phyloP scores from a whole-genome alignment of 306 rosid species.

The Trifolium subterraneum region DNA sequence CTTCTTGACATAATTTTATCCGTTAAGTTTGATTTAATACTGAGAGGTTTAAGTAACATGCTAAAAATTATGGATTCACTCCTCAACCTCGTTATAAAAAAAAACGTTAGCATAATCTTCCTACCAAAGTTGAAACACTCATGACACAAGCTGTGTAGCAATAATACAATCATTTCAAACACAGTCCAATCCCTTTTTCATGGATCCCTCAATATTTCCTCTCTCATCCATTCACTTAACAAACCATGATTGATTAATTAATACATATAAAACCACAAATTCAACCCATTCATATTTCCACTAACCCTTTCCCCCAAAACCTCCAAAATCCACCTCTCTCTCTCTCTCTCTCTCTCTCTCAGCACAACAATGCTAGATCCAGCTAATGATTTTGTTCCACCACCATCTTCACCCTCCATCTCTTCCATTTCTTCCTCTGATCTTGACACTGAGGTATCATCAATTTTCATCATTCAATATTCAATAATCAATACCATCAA shows the following conservation, averaged over 20 bases:
- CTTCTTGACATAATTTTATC: too few species aligned
- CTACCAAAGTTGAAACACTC: conserved; percentile 34
- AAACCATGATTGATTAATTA: conserved; percentile 1
- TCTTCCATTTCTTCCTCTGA: conserved; percentile 97
- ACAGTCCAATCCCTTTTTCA: conserved; percentile 33
- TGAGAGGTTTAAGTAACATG: too few species aligned
- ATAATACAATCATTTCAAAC: conserved; percentile 33
- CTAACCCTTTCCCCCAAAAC: conserved; percentile 20
- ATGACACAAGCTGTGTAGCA: conserved; percentile 43
- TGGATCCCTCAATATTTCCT: neutral
- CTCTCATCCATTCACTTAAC: conserved; percentile 16
- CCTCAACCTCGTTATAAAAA: too few species aligned
- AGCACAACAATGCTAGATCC: conserved; percentile 76
- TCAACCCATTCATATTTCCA: neutral
- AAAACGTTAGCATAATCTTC: conserved; percentile 35
- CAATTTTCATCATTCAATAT: conserved; percentile 17
- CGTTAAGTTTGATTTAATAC: too few species aligned
- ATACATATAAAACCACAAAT: conserved; percentile 29
- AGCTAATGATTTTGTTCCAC: conserved; percentile 72
- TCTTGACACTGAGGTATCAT: conserved; percentile 82
- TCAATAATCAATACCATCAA: neutral
- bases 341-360: neutral
- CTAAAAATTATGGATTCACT: too few species aligned
- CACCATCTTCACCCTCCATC: conserved; percentile 85
- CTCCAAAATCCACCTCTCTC: neutral